Percentiles rank a stretch among this genome's conserved stretches.
phyloP scores from a whole-genome alignment of 768 basidiomycete species.

The Amylocystis lapponica region DNA sequence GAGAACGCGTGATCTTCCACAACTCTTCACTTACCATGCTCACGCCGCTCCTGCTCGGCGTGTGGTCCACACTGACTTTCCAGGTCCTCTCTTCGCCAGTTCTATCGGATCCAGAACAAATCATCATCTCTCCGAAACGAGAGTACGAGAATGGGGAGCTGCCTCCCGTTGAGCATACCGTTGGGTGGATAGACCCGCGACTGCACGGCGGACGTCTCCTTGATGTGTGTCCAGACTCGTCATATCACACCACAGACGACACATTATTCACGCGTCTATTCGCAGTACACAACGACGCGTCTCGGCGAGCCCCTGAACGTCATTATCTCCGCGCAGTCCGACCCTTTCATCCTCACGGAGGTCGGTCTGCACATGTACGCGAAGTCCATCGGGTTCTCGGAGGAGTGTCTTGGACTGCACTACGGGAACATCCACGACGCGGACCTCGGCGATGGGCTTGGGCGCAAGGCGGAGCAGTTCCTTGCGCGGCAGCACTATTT shows the following conservation, averaged over 20 bases:
- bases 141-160: slow-evolving; percentile 23
- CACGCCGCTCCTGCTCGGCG: slow-evolving; percentile 1
- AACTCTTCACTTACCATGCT: background rate
- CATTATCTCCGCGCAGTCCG: slow-evolving; percentile 73
- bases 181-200: slow-evolving; percentile 64
- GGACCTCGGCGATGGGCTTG: slow-evolving; percentile 79
- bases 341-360: slow-evolving; percentile 76
- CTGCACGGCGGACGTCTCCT: slow-evolving; percentile 66
- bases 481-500: slow-evolving; percentile 76
- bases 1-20: background rate
- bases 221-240: slow-evolving; percentile 49
- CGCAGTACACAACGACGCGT: slow-evolving; percentile 56
- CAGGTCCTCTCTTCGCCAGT: slow-evolving; percentile 4
- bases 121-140: background rate
- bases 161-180: slow-evolving; percentile 21
- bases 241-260: background rate
- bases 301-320: slow-evolving; percentile 82
- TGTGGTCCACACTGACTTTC: background rate
- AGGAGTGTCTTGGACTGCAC: slow-evolving; percentile 79
- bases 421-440: slow-evolving; percentile 72
- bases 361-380: slow-evolving; percentile 63
- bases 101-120: background rate
- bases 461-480: slow-evolving; percentile 59
- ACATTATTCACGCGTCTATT: background rate
- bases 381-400: slow-evolving; percentile 79